Conservation (phyloP, 768 basidiomycete genomes). For the Tylopilus intermedius region DNA sequence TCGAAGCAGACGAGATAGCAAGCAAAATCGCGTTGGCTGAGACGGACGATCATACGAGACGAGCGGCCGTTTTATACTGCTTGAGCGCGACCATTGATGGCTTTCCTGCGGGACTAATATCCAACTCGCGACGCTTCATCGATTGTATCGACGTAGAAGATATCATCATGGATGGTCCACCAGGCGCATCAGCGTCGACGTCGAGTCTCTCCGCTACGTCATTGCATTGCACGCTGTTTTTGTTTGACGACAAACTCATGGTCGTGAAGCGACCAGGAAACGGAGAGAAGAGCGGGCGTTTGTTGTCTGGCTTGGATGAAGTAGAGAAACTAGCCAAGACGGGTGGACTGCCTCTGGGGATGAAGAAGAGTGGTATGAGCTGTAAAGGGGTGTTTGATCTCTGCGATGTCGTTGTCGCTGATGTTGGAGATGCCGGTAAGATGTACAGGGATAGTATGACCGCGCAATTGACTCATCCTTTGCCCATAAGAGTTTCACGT, state of each 20-base stretch:
- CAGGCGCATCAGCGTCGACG: constrained; percentile 39
- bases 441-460: constrained; percentile 1
- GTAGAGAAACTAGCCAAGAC: constrained; percentile 67
- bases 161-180: constrained; percentile 44
- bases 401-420: constrained; percentile 77
- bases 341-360: constrained; percentile 54
- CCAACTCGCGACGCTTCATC: constrained; percentile 79
- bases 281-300: constrained; percentile 69
- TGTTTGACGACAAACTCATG: constrained; percentile 92
- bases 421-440: constrained; percentile 81
- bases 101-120: constrained; percentile 88
- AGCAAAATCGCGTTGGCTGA: constrained; percentile 89
- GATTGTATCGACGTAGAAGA: constrained; percentile 95
- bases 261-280: constrained; percentile 81
- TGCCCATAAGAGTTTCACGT: constrained; percentile 69
- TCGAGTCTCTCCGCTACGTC: constrained; percentile 40
- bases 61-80: constrained; percentile 84
- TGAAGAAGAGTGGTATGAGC: constrained; percentile 76
- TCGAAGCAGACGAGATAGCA: constrained; percentile 83
- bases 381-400: constrained; percentile 85
- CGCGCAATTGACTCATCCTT: constrained; percentile 6
- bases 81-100: constrained; percentile 81
- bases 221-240: constrained; percentile 82
- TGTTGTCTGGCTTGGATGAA: constrained; percentile 72
- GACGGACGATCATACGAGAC: constrained; percentile 85